phyloP scores from a whole-genome alignment of 2,329 filamentous ascomycete genomes.

The Metarhizium sp. region DNA sequence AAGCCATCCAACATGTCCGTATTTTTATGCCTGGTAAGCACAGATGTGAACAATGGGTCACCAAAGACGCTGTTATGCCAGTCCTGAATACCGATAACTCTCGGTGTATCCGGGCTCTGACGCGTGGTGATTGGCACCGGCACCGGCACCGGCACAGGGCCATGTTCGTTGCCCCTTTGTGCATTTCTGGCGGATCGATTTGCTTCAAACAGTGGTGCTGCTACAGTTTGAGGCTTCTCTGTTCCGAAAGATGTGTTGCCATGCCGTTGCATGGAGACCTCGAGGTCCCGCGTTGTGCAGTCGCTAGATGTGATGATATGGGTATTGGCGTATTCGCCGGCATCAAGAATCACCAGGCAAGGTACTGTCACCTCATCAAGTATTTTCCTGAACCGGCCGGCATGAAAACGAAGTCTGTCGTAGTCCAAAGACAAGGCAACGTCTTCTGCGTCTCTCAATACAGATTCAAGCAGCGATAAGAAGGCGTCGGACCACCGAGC shows the following conservation, averaged over 20 bases:
- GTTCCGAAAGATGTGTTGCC: not conserved
- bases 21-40: slow-evolving; percentile 35
- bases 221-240: not conserved
- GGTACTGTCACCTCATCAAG: slow-evolving; percentile 44
- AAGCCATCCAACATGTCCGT: slow-evolving; percentile 40
- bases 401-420: slow-evolving; percentile 41
- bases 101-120: not conserved
- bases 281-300: not conserved
- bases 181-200: not conserved
- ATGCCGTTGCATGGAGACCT: not conserved
- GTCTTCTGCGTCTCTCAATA: slow-evolving; percentile 52
- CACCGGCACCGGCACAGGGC: not conserved
- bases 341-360: slow-evolving; percentile 45
- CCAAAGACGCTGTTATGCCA: slow-evolving; percentile 53
- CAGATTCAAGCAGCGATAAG: slow-evolving; percentile 42
- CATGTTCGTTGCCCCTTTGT: not conserved
- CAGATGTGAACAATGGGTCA: slow-evolving; percentile 44
- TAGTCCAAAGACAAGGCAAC: slow-evolving; percentile 50
- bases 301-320: slow-evolving; percentile 23
- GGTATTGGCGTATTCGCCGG: slow-evolving; percentile 39
- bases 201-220: not conserved
- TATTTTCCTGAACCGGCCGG: slow-evolving; percentile 35
- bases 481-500: slow-evolving; percentile 49
- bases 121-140: not conserved
- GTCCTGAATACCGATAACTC: slow-evolving; percentile 30